These are phyloP conservation scores for Globisporangium mamillatum DNA, from an alignment of 352 stramenopile species.

Conservation along the genomic window DNA sequence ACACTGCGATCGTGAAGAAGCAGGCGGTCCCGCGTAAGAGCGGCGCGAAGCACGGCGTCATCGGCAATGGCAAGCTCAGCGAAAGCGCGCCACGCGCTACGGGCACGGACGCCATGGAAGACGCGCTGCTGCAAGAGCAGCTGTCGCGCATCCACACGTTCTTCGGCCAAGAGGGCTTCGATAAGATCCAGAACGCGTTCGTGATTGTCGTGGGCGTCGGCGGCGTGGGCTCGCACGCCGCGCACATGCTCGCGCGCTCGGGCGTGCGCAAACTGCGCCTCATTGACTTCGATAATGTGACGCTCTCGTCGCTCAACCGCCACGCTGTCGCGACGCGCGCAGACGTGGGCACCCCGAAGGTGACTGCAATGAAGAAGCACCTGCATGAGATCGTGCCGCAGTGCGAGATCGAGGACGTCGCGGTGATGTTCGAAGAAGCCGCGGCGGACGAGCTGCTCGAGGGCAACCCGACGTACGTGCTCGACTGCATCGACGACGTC, in stretches of 20 bases:
- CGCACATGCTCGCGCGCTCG: slow-evolving; percentile 96
- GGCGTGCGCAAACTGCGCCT: slow-evolving; percentile 94
- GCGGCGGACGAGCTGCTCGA: slow-evolving; percentile 81
- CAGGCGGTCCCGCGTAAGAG: neutral
- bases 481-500: slow-evolving; percentile 99
- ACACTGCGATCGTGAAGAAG: slow-evolving; percentile 33
- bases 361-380: slow-evolving; percentile 82
- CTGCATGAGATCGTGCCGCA: slow-evolving; percentile 68
- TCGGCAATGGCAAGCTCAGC: neutral
- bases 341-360: slow-evolving; percentile 96
- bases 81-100: slow-evolving; percentile 1
- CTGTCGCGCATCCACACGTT: slow-evolving; percentile 94
- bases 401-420: slow-evolving; percentile 84
- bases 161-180: slow-evolving; percentile 93
- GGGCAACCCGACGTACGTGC: slow-evolving; percentile 89
- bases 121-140: slow-evolving; percentile 70
- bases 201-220: slow-evolving; percentile 96
- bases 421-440: slow-evolving; percentile 89
- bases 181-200: slow-evolving; percentile 83
- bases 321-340: slow-evolving; percentile 95
- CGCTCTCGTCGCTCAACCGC: slow-evolving; percentile 97
- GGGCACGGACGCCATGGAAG: slow-evolving; percentile 38
- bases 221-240: slow-evolving; percentile 95
- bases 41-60: neutral
- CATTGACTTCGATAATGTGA: slow-evolving; percentile 99